Percentiles rank a stretch among this genome's conserved stretches.
These are phyloP conservation scores for Collybiopsis luxurians DNA, from an alignment of 768 basidiomycete species.

Conservation along the genomic window DNA sequence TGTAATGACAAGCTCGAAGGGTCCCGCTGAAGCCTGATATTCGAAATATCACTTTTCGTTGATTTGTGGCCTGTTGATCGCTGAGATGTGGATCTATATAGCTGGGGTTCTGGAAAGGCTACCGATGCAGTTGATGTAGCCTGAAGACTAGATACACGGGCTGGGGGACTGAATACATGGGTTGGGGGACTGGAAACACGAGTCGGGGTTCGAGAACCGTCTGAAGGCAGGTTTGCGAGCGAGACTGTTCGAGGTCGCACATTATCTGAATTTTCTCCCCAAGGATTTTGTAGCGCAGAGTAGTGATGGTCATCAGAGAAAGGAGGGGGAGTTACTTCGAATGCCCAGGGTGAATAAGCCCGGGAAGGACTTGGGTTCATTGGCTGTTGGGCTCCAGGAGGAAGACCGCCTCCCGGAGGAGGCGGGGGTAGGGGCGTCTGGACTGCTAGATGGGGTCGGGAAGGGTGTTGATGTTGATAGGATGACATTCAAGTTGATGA, in stretches of 20 bases:
- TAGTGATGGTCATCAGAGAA: conserved; percentile 14
- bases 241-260: conserved; percentile 32
- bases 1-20: conserved; percentile 33
- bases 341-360: conserved; percentile 26
- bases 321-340: conserved; percentile 22
- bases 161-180: too few species aligned
- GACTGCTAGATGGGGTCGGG: conserved; percentile 1
- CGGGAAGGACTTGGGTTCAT: conserved; percentile 26
- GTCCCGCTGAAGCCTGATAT: conserved; percentile 24
- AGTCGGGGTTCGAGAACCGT: conserved; percentile 23
- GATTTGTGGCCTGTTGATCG: conserved; percentile 16
- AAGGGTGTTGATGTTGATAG: not conserved
- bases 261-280: conserved; percentile 23
- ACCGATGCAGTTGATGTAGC: conserved; percentile 25
- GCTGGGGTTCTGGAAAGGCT: conserved; percentile 51
- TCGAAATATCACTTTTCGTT: conserved; percentile 27
- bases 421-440: not conserved
- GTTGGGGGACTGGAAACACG: conserved; percentile 38
- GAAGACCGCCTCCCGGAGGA: conserved; percentile 34
- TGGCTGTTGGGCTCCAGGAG: conserved; percentile 30
- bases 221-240: conserved; percentile 22
- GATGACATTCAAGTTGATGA: not conserved
- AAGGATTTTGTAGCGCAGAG: conserved; percentile 25
- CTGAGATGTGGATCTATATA: conserved; percentile 45
- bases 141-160: conserved; percentile 37